Base-by-base conservation (phyloP, 768 basidiomycete genomes). In the Amanita polypyramis region DNA sequence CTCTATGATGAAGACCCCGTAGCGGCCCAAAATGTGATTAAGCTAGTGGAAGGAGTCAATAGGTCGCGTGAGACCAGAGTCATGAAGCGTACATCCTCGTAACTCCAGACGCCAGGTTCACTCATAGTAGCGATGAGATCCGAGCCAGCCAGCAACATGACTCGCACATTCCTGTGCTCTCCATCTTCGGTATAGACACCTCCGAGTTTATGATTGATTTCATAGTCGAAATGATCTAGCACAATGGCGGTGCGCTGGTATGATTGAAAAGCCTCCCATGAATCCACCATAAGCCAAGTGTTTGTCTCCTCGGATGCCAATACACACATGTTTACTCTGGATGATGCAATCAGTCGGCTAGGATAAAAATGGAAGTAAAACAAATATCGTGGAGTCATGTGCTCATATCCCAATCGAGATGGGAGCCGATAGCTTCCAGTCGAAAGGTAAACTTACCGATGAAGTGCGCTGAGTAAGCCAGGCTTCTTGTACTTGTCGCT, bases 51-150 rank as follows among this genome's bases (percentile, higher is more conserved):
- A 37, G 43, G 49, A 32, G 45, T 34, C 44, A 36, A 32, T 35
- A 50, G 38, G 39, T 34, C 43, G 44, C 34, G 50, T 53, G 45
- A 52, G 51, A 14, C 45, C 49, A 50, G 32, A 40, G 12, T 30
- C 41, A 43, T 37, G 36, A 51, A 37, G 75, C 91, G 61, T 66
- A 95, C 93, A 75, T 99, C 96, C 51, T 79, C 74, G 58, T 93
- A 83, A 47, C 84, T 80, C 96, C 96, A 99, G 32, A 99, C 95
- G 14, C 96, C 95, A 21, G 96, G 96, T 68, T 97, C 93, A 55
- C 88, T 89, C 85, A 99, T 97, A 21, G 93, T 96, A 58, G 89
- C 82, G 64, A 98, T 98, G 57, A 99, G 73, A 67, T 99, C 96
- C 9, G 89, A 93, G n/a, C 96, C 96, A 4, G 96, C 96, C 46